Percentiles rank a stretch among this genome's conserved stretches.
phyloP scores from a whole-genome alignment of 1,139 yeast species.

The Taphrina populina region DNA sequence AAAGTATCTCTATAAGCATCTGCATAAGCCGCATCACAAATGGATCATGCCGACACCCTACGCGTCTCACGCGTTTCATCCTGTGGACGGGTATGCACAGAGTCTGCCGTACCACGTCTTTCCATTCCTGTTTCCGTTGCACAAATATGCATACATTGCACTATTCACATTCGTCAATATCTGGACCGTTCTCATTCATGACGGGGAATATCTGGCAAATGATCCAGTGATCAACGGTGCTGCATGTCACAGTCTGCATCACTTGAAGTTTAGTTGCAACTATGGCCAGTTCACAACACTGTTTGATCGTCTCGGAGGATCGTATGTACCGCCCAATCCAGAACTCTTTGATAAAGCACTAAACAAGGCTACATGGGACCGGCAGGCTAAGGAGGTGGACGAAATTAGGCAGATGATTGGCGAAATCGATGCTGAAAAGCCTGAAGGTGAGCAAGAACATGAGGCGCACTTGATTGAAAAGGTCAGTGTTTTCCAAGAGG shows the following conservation, averaged over 20 bases:
- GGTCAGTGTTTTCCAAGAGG: constrained; percentile 30
- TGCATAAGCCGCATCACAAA: constrained; percentile 99
- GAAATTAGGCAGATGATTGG: constrained; percentile 75
- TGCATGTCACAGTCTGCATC: constrained; percentile 97
- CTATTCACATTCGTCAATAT: constrained; percentile 88
- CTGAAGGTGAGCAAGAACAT: constrained; percentile 24
- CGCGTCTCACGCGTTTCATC: constrained; percentile 98
- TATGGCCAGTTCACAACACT: constrained; percentile 97
- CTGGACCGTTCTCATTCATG: constrained; percentile 99
- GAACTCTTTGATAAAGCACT: constrained; percentile 70
- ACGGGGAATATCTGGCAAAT: constrained; percentile 89
- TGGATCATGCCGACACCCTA: constrained; percentile 98
- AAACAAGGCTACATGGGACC: constrained; percentile 64
- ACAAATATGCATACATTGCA: constrained; percentile 75
- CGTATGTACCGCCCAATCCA: constrained; percentile 88
- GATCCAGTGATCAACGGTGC: constrained; percentile 96
- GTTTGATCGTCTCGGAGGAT: constrained; percentile 94
- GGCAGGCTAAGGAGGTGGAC: constrained; percentile 76
- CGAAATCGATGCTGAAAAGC: constrained; percentile 52
- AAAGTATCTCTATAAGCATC: constrained; percentile 76
- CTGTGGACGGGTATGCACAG: constrained; percentile 77
- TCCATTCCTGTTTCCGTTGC: constrained; percentile 82
- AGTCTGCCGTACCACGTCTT: constrained; percentile 86
- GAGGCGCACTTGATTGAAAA: constrained; percentile 29
- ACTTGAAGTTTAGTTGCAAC: constrained; percentile 91